phyloP scores from a whole-genome alignment of 805 yeast species.

The Starmera pachycereana region DNA sequence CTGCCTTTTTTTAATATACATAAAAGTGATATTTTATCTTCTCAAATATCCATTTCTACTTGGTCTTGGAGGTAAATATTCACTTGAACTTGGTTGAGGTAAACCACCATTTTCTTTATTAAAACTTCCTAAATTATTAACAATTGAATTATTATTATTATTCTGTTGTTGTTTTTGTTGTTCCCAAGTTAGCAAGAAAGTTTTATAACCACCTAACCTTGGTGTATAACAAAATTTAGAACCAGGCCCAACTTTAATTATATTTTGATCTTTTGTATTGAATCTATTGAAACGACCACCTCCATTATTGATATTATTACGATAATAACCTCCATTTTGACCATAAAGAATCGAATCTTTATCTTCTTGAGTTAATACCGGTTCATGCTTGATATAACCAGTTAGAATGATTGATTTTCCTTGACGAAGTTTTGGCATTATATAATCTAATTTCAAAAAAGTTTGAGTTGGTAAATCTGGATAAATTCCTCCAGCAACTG shows the following conservation, averaged over 20 bases:
- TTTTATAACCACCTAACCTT: constrained; percentile 41
- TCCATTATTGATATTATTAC: constrained; percentile 19
- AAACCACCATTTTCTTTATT: background rate
- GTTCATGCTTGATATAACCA: constrained; percentile 59
- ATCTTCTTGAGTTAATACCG: constrained; percentile 60
- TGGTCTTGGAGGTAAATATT: constrained; percentile 2
- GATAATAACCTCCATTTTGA: constrained; percentile 20
- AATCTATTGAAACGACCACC: constrained; percentile 17
- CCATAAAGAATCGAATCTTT: constrained; percentile 48
- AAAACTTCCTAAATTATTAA: background rate
- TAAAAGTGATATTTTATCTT: background rate
- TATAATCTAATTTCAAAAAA: constrained; percentile 38
- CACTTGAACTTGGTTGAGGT: constrained; percentile 7
- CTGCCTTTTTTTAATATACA: background rate
- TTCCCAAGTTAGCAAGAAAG: constrained; percentile 21
- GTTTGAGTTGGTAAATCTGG: constrained; percentile 31
- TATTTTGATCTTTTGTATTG: constrained; percentile 25
- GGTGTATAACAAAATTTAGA: constrained; percentile 34
- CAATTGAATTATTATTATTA: background rate
- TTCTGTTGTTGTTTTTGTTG: constrained; percentile 8
- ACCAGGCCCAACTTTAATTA: constrained; percentile 36
- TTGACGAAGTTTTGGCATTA: constrained; percentile 42
- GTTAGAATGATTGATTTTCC: constrained; percentile 80
- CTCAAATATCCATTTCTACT: constrained; percentile 1
- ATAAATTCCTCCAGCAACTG: constrained; percentile 23